Evolutionary conservation across 805 yeast species (phyloP).

Genomic region (Starmerella sp.): DNA sequence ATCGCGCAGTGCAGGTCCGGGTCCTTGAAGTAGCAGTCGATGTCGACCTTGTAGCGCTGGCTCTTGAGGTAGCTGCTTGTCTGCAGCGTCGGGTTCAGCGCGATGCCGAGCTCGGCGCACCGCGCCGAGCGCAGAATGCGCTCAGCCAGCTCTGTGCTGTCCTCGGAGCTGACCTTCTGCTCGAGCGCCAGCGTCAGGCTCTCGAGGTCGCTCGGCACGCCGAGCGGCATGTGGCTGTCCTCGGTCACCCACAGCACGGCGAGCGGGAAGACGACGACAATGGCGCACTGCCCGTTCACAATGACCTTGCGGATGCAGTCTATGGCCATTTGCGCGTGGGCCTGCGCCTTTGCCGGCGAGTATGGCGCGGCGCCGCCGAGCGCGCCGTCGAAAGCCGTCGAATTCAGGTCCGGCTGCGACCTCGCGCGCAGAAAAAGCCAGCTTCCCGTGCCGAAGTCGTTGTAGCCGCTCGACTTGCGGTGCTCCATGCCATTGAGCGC

Average conservation of each 20-base stretch:
- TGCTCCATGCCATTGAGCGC: slow-evolving; percentile 1
- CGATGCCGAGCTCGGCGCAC: slow-evolving; percentile 15
- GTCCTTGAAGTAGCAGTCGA: slow-evolving; percentile 20
- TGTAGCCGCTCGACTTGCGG: not conserved
- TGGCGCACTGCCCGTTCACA: slow-evolving; percentile 13
- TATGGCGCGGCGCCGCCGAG: not conserved
- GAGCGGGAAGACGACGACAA: slow-evolving; percentile 16
- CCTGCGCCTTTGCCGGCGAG: slow-evolving; percentile 1
- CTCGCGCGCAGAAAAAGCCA: not conserved
- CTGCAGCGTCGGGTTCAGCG: slow-evolving; percentile 10
- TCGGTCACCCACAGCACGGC: slow-evolving; percentile 18
- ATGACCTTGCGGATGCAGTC: slow-evolving; percentile 12
- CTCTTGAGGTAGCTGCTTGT: slow-evolving; percentile 5
- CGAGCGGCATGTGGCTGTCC: slow-evolving; percentile 12
- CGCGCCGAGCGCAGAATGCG: slow-evolving; percentile 12
- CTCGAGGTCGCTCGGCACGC: slow-evolving; percentile 7
- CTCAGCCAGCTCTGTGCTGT: slow-evolving; percentile 15
- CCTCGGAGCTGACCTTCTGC: slow-evolving; percentile 14
- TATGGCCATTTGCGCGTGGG: slow-evolving; percentile 1
- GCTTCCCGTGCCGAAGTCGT: not conserved
- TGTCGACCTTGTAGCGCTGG: slow-evolving; percentile 11
- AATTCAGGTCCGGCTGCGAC: not conserved
- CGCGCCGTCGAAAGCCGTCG: not conserved
- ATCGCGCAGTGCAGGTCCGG: slow-evolving; percentile 17
- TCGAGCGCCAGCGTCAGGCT: slow-evolving; percentile 13